Evolutionary conservation across 2,329 filamentous ascomycete species (phyloP).

Genomic region (Hypoxylon rubiginosum): DNA sequence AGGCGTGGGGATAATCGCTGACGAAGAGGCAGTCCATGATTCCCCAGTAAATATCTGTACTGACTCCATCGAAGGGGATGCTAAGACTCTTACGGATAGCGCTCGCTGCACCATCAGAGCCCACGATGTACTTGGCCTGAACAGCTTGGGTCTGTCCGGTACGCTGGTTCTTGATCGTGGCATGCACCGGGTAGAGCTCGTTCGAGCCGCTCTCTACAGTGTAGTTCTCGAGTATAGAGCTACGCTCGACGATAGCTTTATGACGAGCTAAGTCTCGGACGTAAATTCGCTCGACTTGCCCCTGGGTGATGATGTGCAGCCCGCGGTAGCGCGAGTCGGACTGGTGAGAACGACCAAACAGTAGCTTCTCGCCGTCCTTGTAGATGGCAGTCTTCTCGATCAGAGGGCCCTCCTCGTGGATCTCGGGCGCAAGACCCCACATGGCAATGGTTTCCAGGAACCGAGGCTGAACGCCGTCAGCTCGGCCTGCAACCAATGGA

Average conservation of each 20-base stretch:
- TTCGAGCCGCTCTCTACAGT: constrained; percentile 14
- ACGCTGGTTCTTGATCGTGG: constrained; percentile 39
- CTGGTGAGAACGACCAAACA: constrained; percentile 47
- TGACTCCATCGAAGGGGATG: constrained; percentile 52
- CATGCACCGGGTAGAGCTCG: constrained; percentile 39
- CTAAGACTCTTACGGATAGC: constrained; percentile 47
- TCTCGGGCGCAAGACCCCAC: constrained; percentile 43
- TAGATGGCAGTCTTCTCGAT: constrained; percentile 51
- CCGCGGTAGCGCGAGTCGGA: constrained; percentile 54
- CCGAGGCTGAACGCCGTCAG: constrained; percentile 39
- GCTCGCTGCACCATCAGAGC: constrained; percentile 51
- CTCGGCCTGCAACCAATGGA: constrained; percentile 44
- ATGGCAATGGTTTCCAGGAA: constrained; percentile 35
- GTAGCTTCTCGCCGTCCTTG: constrained; percentile 49
- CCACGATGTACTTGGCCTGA: constrained; percentile 52
- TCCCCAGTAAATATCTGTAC: constrained; percentile 53
- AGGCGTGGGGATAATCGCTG: constrained; percentile 50
- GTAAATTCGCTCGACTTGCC: constrained; percentile 54
- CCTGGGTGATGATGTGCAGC: constrained; percentile 54
- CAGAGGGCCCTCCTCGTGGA: constrained; percentile 53
- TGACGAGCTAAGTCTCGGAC: constrained; percentile 54
- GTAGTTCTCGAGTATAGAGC: constrained; percentile 43
- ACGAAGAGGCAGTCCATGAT: constrained; percentile 51
- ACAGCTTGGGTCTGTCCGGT: constrained; percentile 45
- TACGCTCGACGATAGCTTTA: constrained; percentile 50